Percentiles rank a stretch among this genome's conserved stretches.
Conservation (phyloP, 176 grass and related monocot genomes). For the Raddia distichophylla region DNA sequence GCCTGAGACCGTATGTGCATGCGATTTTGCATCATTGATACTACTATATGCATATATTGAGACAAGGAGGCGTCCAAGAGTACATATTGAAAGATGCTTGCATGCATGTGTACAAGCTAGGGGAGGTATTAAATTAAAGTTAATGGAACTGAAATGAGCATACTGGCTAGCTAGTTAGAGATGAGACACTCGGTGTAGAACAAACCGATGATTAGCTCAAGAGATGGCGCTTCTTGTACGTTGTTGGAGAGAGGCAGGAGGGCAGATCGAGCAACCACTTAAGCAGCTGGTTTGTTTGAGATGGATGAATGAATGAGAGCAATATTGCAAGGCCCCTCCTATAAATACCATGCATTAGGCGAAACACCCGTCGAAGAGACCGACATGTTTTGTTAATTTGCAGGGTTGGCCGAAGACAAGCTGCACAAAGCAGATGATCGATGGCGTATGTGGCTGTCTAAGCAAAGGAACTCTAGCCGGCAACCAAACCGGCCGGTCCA, state of each 20-base stretch:
- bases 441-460: constrained; percentile 22
- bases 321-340: too few species aligned
- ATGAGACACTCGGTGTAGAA: neutral
- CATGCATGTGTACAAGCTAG: neutral
- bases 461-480: neutral
- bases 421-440: neutral
- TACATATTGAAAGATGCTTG: neutral
- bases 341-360: too few species aligned
- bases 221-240: neutral
- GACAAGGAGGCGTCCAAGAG: neutral
- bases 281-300: too few species aligned
- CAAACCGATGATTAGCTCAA: neutral
- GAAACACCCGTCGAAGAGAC: too few species aligned
- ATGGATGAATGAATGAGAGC: too few species aligned
- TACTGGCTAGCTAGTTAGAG: neutral
- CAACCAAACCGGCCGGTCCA: neutral
- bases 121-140: neutral
- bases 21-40: too few species aligned
- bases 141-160: neutral
- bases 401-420: neutral
- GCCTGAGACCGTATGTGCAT: too few species aligned
- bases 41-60: too few species aligned
- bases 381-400: neutral
- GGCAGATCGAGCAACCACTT: neutral
- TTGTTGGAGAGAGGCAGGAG: too few species aligned